Evolutionary conservation across 2,329 filamentous ascomycete species (phyloP), one percentile per base, ranked within the genome.

Genomic region (Fusarium sp.): DNA sequence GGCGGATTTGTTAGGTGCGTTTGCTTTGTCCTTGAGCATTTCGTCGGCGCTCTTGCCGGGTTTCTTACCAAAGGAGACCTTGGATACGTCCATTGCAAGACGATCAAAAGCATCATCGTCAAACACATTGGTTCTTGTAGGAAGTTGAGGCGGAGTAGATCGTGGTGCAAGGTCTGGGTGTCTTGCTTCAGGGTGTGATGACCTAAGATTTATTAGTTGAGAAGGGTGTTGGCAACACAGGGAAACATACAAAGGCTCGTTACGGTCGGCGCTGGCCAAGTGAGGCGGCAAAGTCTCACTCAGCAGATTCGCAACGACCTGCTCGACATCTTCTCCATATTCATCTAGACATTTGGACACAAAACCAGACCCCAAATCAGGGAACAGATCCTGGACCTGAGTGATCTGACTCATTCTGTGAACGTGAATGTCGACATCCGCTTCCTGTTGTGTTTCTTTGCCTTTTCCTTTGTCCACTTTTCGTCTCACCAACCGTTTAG

Each of bases 331-430:
- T 69, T 96, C 89, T 44, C 82, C 80, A 76, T 96, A 97, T 75
- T 92, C 89, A 72, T 95, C 91, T 24, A 97, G 83, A 11, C 97
- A 84, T 71, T 87, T 91, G 19, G 92, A 85, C 17, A 98, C 83
- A 75, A 97, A 98, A 0, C 86, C 92, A 6, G 92, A 90, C 7
- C 94, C 94, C 11, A 98, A 83, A 65, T 97, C 89, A 0, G 95
- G 93, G 74, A 98, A 97, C 0, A 98, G 83, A 75, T 99, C 95
- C 75, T 97, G 94, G n/a, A 99, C 86, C 76, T 96, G 93, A 1
- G 91, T 91, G 51, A 98, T 89, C 48, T 95, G 87, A 71, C 91
- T 94, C 87, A 96, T 91, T 41, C 85, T 89, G 78, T 97, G 93
- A 22, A 95, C 81, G 74, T 96, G 92, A 33, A 94, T 82, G 43